Percentiles rank a stretch among this genome's conserved stretches.
phyloP scores from a whole-genome alignment of 257 asterid species.

The Gentiana dahurica region DNA sequence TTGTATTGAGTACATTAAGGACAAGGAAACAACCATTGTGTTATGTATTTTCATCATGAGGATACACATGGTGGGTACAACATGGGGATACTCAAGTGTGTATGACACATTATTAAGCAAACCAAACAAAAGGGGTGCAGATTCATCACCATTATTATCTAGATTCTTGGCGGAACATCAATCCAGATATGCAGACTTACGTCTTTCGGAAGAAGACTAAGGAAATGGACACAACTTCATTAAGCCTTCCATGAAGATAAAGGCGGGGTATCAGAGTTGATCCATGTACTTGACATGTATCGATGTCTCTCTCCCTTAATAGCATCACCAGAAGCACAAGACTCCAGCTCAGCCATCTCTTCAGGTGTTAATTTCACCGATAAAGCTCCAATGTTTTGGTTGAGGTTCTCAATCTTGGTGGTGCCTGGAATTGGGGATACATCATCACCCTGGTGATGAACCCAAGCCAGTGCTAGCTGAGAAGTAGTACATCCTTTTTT shows the following conservation, averaged over 20 bases:
- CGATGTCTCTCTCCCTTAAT: constrained; percentile 24
- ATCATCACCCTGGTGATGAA: constrained; percentile 24
- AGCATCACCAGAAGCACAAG: constrained; percentile 16
- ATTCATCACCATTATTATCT: no score
- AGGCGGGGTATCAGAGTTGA: constrained; percentile 19
- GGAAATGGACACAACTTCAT: no score
- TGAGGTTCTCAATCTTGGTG: constrained; percentile 26
- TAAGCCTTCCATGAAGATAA: constrained; percentile 23
- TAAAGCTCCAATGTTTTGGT: constrained; percentile 20
- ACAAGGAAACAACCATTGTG: no score
- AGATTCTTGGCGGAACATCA: no score
- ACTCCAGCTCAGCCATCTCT: constrained; percentile 27
- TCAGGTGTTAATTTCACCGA: constrained; percentile 15
- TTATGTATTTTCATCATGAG: no score
- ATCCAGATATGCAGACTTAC: no score
- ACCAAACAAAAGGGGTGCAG: no score
- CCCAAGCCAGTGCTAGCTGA: constrained; percentile 36
- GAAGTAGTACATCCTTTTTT: constrained; percentile 24
- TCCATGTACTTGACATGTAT: constrained; percentile 15
- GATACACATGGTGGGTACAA: no score
- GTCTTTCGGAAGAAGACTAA: no score
- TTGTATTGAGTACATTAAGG: no score
- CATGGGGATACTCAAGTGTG: no score
- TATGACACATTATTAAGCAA: no score
- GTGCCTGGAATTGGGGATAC: constrained; percentile 32